These are phyloP conservation scores for Colletotrichum incanum DNA, from an alignment of 2,329 filamentous ascomycete genomes.

Conservation along the genomic window DNA sequence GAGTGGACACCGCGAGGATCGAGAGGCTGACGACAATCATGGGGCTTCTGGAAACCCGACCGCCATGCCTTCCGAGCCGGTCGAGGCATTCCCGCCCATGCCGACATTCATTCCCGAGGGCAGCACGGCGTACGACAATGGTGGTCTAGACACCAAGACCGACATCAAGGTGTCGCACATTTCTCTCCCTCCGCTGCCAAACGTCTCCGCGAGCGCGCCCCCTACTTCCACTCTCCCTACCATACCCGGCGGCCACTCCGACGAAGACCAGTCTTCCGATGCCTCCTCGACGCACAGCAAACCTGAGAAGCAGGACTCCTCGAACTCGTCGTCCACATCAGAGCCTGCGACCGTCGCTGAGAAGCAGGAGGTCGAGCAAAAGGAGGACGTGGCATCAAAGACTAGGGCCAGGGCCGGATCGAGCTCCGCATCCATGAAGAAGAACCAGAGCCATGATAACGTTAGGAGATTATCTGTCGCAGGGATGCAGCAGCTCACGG, in stretches of 20 bases:
- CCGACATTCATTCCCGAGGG: constrained; percentile 32
- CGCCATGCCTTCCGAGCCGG: constrained; percentile 21
- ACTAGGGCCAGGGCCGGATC: constrained; percentile 31
- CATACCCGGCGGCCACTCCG: constrained; percentile 40
- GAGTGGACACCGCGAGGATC: constrained; percentile 16
- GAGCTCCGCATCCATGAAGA: constrained; percentile 43
- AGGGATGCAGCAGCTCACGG: constrained; percentile 72
- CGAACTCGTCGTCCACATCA: constrained; percentile 30
- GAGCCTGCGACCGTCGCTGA: constrained; percentile 33
- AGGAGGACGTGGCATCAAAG: constrained; percentile 17
- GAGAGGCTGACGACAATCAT: constrained; percentile 33
- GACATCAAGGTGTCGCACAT: constrained; percentile 39
- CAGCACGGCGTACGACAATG: not conserved
- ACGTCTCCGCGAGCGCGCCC: constrained; percentile 36
- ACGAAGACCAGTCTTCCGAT: constrained; percentile 43
- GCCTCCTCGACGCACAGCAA: constrained; percentile 36
- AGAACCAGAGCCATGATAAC: constrained; percentile 56
- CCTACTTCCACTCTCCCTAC: constrained; percentile 42
- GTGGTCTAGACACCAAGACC: constrained; percentile 13
- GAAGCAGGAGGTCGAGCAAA: constrained; percentile 13
- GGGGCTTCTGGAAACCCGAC: constrained; percentile 8
- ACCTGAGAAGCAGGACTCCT: constrained; percentile 28
- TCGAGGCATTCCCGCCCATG: constrained; percentile 36
- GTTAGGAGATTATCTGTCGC: constrained; percentile 70
- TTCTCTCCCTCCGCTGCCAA: constrained; percentile 35